Conservation (phyloP, 768 basidiomycete species). For the Leccinum pellstonianum region DNA sequence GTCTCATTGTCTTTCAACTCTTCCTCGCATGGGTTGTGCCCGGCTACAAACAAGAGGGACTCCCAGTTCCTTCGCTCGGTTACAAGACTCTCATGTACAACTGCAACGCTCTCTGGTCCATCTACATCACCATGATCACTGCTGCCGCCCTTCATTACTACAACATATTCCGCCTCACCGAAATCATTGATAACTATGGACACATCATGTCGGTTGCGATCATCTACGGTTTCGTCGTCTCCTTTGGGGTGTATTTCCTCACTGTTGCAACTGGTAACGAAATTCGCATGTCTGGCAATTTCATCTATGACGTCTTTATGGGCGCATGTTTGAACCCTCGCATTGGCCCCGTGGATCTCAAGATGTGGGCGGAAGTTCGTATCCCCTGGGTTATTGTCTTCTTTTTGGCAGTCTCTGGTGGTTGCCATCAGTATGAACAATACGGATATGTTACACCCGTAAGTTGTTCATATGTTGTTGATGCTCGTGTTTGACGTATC, state of each 20-base stretch:
- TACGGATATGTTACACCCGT: slow-evolving; percentile 92
- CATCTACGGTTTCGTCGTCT: slow-evolving; percentile 84
- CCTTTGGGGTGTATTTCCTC: slow-evolving; percentile 77
- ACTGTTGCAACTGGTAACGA: slow-evolving; percentile 75
- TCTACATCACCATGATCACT: slow-evolving; percentile 80
- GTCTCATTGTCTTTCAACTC: slow-evolving; percentile 86
- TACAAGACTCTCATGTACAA: slow-evolving; percentile 95
- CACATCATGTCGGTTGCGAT: slow-evolving; percentile 94
- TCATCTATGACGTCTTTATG: slow-evolving; percentile 97
- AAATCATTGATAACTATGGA: slow-evolving; percentile 95
- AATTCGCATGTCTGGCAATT: slow-evolving; percentile 92
- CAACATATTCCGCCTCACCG: slow-evolving; percentile 84
- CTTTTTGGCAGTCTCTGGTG: slow-evolving; percentile 88
- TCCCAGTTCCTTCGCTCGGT: slow-evolving; percentile 91
- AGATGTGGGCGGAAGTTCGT: slow-evolving; percentile 98
- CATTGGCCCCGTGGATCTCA: slow-evolving; percentile 87
- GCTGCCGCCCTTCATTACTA: slow-evolving; percentile 74
- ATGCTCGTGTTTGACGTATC: background rate
- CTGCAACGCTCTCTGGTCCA: slow-evolving; percentile 87
- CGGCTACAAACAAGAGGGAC: slow-evolving; percentile 90
- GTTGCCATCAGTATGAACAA: slow-evolving; percentile 92
- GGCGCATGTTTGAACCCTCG: slow-evolving; percentile 93
- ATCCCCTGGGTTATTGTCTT: slow-evolving; percentile 98
- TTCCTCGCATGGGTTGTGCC: slow-evolving; percentile 89
- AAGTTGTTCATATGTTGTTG: slow-evolving; percentile 28